Percentiles rank a stretch among this genome's conserved stretches.
Evolutionary conservation across 2,329 filamentous ascomycete species (phyloP).

Genomic region (Trichoderma gracile): DNA sequence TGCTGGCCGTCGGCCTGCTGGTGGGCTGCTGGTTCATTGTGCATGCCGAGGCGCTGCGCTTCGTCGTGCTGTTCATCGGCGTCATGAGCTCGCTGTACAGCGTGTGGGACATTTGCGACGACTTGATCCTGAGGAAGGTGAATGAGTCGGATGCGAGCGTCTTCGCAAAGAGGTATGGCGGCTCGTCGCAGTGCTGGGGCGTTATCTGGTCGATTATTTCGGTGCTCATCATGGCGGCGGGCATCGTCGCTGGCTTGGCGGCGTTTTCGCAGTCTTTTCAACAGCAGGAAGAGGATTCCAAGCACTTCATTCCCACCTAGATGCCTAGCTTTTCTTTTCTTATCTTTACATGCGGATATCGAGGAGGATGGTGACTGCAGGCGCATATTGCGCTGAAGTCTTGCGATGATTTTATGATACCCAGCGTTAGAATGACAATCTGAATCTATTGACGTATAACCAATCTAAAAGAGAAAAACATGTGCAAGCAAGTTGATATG

Average conservation of each 20-base stretch:
- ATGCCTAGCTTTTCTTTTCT: not conserved
- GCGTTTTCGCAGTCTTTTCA: constrained; percentile 71
- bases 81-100: constrained; percentile 81
- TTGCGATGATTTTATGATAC: constrained; percentile 23
- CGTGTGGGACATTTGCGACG: constrained; percentile 84
- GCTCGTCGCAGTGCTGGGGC: constrained; percentile 79
- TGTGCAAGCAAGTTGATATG: constrained; percentile 21
- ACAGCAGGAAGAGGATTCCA: constrained; percentile 68
- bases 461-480: too few species aligned
- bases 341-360: too few species aligned
- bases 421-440: not conserved
- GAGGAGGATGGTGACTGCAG: too few species aligned
- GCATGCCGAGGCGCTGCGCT: constrained; percentile 71
- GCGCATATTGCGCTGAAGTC: not conserved
- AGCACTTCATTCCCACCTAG: constrained; percentile 61
- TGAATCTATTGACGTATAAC: not conserved
- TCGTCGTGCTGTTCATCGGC: constrained; percentile 76
- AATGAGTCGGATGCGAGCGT: constrained; percentile 78
- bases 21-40: constrained; percentile 78
- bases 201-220: constrained; percentile 76
- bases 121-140: constrained; percentile 76
- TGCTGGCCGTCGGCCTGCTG: constrained; percentile 69
- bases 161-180: constrained; percentile 75
- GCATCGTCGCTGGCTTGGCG: constrained; percentile 74
- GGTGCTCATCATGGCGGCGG: constrained; percentile 67